These are phyloP conservation scores for Nicotiana knightiana DNA, from an alignment of 257 asterid species.

Conservation along the genomic window DNA sequence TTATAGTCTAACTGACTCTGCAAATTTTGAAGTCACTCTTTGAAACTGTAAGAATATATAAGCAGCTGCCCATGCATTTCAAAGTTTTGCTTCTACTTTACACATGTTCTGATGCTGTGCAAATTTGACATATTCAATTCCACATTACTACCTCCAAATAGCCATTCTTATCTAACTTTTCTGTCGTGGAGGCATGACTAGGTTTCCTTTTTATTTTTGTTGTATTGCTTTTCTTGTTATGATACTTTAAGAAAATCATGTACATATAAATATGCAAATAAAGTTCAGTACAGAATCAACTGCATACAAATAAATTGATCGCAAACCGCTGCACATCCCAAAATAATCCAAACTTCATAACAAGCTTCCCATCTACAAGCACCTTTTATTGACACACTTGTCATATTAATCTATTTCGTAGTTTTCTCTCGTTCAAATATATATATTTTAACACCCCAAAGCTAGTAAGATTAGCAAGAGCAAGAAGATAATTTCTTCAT, in stretches of 20 bases:
- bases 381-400: neutral
- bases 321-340: neutral
- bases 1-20: too few species aligned
- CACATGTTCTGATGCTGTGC: neutral
- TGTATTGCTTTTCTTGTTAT: neutral
- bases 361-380: neutral
- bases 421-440: neutral
- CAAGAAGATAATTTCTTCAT: conserved; percentile 62
- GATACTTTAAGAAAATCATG: neutral
- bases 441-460: neutral
- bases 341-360: neutral
- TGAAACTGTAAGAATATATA: too few species aligned
- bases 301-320: neutral
- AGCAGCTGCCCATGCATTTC: too few species aligned
- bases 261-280: neutral
- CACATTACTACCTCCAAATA: neutral
- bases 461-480: conserved; percentile 39
- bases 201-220: neutral
- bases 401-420: neutral
- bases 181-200: too few species aligned
- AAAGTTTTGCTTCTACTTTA: neutral
- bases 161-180: too few species aligned
- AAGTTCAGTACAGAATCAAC: neutral
- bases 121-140: neutral
- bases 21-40: too few species aligned